phyloP scores from a whole-genome alignment of 768 basidiomycete species.

The Calocybe cyanea region DNA sequence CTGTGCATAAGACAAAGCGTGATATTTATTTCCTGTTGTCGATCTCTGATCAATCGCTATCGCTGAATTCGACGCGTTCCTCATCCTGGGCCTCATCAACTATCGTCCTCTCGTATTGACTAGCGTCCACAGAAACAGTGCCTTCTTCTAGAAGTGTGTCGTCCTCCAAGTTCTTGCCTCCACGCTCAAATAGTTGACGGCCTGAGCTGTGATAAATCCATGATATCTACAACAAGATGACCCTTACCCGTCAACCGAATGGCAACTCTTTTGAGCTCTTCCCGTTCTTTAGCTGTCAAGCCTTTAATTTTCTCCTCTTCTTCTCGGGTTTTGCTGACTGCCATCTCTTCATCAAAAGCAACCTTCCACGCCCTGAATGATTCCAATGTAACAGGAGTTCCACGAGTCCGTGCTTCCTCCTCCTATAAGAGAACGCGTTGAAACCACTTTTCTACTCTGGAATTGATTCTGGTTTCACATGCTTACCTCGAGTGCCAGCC shows the following conservation, averaged over 20 bases:
- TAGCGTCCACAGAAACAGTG: conserved; percentile 81
- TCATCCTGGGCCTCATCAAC: conserved; percentile 65
- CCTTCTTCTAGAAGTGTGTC: conserved; percentile 82
- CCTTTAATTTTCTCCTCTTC: conserved; percentile 74
- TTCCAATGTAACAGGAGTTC: conserved; percentile 85
- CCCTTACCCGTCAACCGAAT: conserved; percentile 68
- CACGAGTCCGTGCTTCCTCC: conserved; percentile 82
- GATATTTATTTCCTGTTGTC: too few relatives aligned
- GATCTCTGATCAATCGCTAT: conserved; percentile 62
- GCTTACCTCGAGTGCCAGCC: conserved; percentile 68
- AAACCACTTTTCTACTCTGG: conserved; percentile 4
- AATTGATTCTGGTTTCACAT: neutral
- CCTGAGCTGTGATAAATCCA: conserved; percentile 41
- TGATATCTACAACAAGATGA: neutral
- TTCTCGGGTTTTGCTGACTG: conserved; percentile 53
- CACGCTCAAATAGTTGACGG: conserved; percentile 85
- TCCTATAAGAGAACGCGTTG: conserved; percentile 44
- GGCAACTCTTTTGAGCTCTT: conserved; percentile 68
- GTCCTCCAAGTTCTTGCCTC: conserved; percentile 72
- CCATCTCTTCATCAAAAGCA: conserved; percentile 72
- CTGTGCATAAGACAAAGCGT: too few relatives aligned
- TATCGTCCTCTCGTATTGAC: conserved; percentile 76
- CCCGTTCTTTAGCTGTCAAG: conserved; percentile 75
- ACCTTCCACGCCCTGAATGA: conserved; percentile 80
- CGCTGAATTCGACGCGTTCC: conserved; percentile 72